A percentile compares a stretch with the other conserved stretches of the same genome.
These are phyloP conservation scores for Catunica adiposa DNA, from an alignment of 2,329 filamentous ascomycete species.

Conservation along the genomic window DNA sequence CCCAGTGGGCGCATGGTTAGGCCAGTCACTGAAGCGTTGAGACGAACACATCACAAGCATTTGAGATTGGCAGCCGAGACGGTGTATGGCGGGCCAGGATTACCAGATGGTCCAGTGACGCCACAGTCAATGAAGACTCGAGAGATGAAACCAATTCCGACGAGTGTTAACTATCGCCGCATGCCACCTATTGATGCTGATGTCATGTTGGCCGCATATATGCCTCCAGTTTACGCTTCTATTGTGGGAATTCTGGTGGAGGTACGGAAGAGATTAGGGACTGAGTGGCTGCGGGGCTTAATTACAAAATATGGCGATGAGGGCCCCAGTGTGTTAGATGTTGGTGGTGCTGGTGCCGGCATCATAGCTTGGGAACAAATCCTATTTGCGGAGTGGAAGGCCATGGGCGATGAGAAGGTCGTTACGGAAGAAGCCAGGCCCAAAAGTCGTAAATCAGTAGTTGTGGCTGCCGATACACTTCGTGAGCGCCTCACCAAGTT, in stretches of 20 bases:
- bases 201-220: conserved; percentile 49
- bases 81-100: conserved; percentile 56
- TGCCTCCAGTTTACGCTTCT: conserved; percentile 56
- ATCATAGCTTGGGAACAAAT: conserved; percentile 64
- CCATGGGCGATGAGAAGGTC: conserved; percentile 37
- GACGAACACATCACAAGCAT: conserved; percentile 55
- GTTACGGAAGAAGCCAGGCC: conserved; percentile 25
- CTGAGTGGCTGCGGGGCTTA: conserved; percentile 50
- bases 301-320: conserved; percentile 39
- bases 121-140: conserved; percentile 39
- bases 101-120: conserved; percentile 64
- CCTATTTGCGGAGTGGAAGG: conserved; percentile 63
- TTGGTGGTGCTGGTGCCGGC: conserved; percentile 56
- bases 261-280: conserved; percentile 54
- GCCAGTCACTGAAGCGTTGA: conserved; percentile 54
- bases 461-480: conserved; percentile 60
- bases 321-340: conserved; percentile 52
- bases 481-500: conserved; percentile 60
- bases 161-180: conserved; percentile 45
- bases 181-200: conserved; percentile 66
- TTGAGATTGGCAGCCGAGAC: conserved; percentile 54
- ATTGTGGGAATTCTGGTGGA: conserved; percentile 53
- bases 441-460: conserved; percentile 60
- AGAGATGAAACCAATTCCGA: conserved; percentile 46
- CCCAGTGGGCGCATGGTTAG: conserved; percentile 52